Base-by-base conservation (phyloP, 805 yeast genomes). In the Candida sithepensis region DNA sequence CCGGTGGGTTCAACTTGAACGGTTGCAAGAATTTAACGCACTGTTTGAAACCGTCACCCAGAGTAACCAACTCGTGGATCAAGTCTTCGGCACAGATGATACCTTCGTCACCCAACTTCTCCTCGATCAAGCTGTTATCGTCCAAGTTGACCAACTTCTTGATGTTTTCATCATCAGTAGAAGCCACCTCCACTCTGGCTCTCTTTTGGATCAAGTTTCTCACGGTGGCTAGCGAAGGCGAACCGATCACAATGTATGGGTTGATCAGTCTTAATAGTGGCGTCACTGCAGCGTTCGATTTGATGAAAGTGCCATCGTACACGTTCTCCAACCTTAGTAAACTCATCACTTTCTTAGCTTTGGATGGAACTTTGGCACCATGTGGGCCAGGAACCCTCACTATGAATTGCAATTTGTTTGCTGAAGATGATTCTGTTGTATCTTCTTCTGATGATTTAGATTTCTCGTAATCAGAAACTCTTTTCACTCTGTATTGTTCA, bases 11-110 rank as follows among this genome's bases (percentile, higher is more conserved):
- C 58, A 87, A 72, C 57, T 75, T 71, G 70, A 87, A 85, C 34
- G 95, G 94, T 49, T 77, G 73, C 58, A 87, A 63, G 74, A 88
- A 86, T 56, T 73, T 71, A 50, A 77, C 71, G 48, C 81, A 79
- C 24, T 67, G 67, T 57, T 81, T 79, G 71, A 87, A 87, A 51
- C 75, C 69, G 22, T 80, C 88, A 18, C 89, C 86, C 56, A 85
- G 59, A 16, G 81, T 64, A 19, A 71, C 73, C 45, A 87, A 73
- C 67, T 86, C 92, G 60, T 83, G 88, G 46, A 87, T 78, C 47
- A 87, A 73, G 67, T 87, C 95, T 70, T 87, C 94, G 18, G 85
- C 77, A 78, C 95, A 87, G 53, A 87, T 81, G 50, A 84, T 70
- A 24, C 92, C 90, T 46, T 72, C 69, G 8, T 84, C 86, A 37